Conservation (phyloP, 1,139 yeast species). For the Barnettozyma hawaiiensis region DNA sequence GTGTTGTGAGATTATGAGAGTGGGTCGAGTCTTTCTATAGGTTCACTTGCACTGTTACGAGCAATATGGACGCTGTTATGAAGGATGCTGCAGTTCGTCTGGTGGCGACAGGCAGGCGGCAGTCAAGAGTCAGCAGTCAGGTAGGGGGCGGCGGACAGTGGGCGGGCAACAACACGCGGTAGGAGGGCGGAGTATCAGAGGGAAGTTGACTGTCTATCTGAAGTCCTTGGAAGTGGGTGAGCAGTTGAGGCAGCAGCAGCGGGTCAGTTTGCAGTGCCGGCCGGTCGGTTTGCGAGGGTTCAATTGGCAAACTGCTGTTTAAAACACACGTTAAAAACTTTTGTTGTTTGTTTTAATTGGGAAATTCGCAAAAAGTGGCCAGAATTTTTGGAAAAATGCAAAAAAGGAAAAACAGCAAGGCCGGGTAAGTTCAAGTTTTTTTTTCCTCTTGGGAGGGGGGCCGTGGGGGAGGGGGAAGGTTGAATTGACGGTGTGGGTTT, state of each 20-base stretch:
- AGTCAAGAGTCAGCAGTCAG: conserved; percentile 2
- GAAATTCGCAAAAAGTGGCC: conserved; percentile 9
- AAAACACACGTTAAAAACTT: conserved; percentile 6
- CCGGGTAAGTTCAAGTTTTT: conserved; percentile 3
- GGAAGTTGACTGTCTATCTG: background rate
- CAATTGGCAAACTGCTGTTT: conserved; percentile 3
- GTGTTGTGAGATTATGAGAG: conserved; percentile 5
- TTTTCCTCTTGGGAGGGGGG: too few relatives aligned
- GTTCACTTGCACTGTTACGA: background rate
- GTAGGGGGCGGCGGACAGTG: conserved; percentile 1
- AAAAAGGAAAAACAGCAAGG: conserved; percentile 4
- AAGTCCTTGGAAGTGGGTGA: background rate
- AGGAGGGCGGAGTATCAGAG: background rate
- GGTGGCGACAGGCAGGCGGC: conserved; percentile 1
- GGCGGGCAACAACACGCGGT: conserved; percentile 2
- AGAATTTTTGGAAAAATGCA: conserved; percentile 6
- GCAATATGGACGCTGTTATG: background rate
- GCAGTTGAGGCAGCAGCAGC: conserved; percentile 1
- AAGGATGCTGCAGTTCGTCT: background rate
- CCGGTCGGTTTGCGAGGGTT: background rate
- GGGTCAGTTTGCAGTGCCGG: conserved; percentile 5
- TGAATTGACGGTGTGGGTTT: background rate
- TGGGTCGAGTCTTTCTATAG: background rate
- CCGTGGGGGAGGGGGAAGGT: background rate
- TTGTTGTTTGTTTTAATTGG: conserved; percentile 6